Evolutionary conservation across 768 basidiomycete species (phyloP), one percentile per base, ranked within the genome.

Genomic region (Podaxis mareebaensis): DNA sequence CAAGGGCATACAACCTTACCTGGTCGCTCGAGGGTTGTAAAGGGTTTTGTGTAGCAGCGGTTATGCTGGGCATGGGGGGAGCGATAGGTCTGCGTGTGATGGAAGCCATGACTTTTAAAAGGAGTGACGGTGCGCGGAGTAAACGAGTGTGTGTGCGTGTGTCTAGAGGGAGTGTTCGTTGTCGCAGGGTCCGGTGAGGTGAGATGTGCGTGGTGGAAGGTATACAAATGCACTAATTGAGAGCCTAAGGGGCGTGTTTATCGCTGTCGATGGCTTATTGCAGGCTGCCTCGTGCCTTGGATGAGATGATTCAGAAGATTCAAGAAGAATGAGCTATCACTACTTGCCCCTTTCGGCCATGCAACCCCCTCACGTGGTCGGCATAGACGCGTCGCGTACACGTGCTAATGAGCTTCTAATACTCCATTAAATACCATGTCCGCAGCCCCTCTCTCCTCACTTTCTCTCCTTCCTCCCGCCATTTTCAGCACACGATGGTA

Each of bases 11-110:
- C 17, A 64, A 53, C 77, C 84, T 58, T 64, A 87, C 90, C 82
- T 92, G 90, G 77, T 91, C 88, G 70, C 83, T 86, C 20, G 87
- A 85, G 17, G 91, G 91, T 60, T 78, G 73, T 61, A 90, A 76
- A 58, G 87, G 78, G 40, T 76, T 79, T 69, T 69, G 70, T 64
- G 66, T 22, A 38, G 75, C 70, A 39, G 78, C 75, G 10, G 76
- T 61, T 38, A 72, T 64, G 40, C 79, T 72, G 44, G 77, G 70
- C 58, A 81, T 72, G 46, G 82, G 79, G 48, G 81, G 74, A 22
- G 83, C 82, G 48, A 82, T 69, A 17, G 81, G 81, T 64, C 75
- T 69, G 24, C 76, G 72, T 17, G 71, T 68, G 30, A 71, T 67
- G 39, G 71, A 56, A 64, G 70, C 71, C 69, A 73, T 72, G 56